A percentile compares a stretch with the other conserved stretches of the same genome.
phyloP scores from a whole-genome alignment of 176 grass and related monocot species.

The Calamus simplicifolius region DNA sequence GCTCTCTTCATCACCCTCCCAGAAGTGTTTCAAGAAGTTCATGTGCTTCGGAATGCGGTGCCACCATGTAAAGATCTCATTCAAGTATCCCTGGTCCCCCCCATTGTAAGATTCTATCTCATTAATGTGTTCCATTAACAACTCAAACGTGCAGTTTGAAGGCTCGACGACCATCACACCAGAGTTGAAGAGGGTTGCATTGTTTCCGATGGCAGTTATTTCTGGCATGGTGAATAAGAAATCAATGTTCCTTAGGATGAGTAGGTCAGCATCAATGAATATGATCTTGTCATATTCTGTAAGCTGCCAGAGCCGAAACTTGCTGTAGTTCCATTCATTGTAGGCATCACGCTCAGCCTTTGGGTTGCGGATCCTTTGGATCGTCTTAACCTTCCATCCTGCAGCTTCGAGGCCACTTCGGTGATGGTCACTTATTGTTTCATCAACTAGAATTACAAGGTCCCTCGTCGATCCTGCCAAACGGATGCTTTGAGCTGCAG shows the following conservation, averaged over 20 bases:
- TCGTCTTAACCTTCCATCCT: slow-evolving; percentile 43
- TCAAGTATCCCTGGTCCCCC: slow-evolving; percentile 47
- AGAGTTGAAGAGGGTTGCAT: slow-evolving; percentile 52
- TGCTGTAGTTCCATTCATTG: slow-evolving; percentile 92
- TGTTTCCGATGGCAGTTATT: slow-evolving; percentile 51
- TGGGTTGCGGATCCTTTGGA: slow-evolving; percentile 58
- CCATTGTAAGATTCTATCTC: slow-evolving; percentile 40
- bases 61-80: slow-evolving; percentile 57
- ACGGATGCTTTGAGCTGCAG: slow-evolving; percentile 63
- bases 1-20: slow-evolving; percentile 17
- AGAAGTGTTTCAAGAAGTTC: slow-evolving; percentile 56
- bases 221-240: slow-evolving; percentile 49
- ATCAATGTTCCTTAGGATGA: slow-evolving; percentile 54
- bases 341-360: slow-evolving; percentile 38
- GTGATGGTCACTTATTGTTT: slow-evolving; percentile 25
- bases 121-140: slow-evolving; percentile 50
- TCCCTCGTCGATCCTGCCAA: slow-evolving; percentile 44
- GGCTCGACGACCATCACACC: slow-evolving; percentile 75
- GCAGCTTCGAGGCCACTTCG: slow-evolving; percentile 35
- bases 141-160: slow-evolving; percentile 55
- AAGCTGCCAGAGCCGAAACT: slow-evolving; percentile 83
- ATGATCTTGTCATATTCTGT: slow-evolving; percentile 64
- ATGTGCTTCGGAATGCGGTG: slow-evolving; percentile 31
- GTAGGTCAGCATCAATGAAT: slow-evolving; percentile 69
- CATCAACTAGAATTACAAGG: slow-evolving; percentile 61